These are phyloP conservation scores for Metschnikowia noctiluminum DNA, from an alignment of 805 yeast species.

Conservation along the genomic window DNA sequence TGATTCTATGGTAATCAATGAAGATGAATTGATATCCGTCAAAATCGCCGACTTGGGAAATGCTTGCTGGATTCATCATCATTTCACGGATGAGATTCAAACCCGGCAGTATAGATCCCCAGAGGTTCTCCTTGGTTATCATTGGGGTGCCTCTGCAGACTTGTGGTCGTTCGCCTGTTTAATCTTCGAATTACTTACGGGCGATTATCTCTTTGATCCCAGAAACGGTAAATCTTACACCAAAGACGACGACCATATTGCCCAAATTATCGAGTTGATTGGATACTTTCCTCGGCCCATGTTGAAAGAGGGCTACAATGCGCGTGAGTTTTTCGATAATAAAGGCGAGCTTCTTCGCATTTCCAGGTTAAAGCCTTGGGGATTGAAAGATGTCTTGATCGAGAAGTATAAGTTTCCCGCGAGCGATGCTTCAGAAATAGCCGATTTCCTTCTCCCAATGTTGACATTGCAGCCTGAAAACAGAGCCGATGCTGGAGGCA, in stretches of 20 bases:
- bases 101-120: conserved; percentile 68
- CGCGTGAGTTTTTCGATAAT: conserved; percentile 20
- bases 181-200: conserved; percentile 57
- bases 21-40: conserved; percentile 47
- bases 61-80: conserved; percentile 62
- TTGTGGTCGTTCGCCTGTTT: conserved; percentile 60
- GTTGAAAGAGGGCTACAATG: conserved; percentile 35
- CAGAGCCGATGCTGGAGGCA: conserved; percentile 95
- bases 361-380: conserved; percentile 49
- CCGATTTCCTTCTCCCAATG: conserved; percentile 84
- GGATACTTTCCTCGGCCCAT: conserved; percentile 40
- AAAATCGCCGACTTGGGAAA: conserved; percentile 71
- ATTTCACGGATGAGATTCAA: conserved; percentile 66
- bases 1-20: conserved; percentile 23
- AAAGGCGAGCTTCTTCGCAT: conserved; percentile 42
- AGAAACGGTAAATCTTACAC: conserved; percentile 43
- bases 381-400: conserved; percentile 44
- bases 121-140: conserved; percentile 53
- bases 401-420: conserved; percentile 52
- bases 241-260: conserved; percentile 61
- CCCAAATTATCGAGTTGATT: conserved; percentile 56
- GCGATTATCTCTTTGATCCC: conserved; percentile 64
- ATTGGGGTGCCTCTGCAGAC: conserved; percentile 64
- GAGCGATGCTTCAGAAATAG: conserved; percentile 65
- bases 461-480: conserved; percentile 68